These are phyloP conservation scores for Populus hybrid DNA, from an alignment of 441 rosid species.

Conservation along the genomic window DNA sequence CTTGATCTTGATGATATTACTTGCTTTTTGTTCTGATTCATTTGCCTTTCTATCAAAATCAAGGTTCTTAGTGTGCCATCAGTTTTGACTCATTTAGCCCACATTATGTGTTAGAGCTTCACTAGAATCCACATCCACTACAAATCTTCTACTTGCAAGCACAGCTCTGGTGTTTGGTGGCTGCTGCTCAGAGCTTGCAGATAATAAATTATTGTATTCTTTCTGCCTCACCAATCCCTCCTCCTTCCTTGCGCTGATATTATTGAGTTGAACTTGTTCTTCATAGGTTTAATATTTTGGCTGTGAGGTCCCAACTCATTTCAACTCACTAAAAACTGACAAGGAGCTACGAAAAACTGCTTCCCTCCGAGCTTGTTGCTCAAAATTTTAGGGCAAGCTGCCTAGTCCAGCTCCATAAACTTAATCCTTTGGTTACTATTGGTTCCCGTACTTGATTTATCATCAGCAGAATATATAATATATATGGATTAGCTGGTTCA, in stretches of 20 bases:
- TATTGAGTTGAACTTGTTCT: not conserved
- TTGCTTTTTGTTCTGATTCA: conserved; percentile 66
- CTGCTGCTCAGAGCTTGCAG: not conserved
- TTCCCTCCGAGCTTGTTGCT: too few relatives aligned
- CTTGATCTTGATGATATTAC: conserved; percentile 32
- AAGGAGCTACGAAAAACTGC: not conserved
- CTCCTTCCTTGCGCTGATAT: not conserved
- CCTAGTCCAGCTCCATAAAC: not conserved
- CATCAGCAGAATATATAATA: not conserved
- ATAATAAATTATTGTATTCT: too few relatives aligned
- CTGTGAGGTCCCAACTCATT: not conserved
- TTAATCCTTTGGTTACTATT: not conserved
- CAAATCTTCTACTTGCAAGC: not conserved
- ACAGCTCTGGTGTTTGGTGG: not conserved
- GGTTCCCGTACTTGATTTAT: not conserved
- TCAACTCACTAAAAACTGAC: not conserved
- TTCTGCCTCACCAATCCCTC: not conserved
- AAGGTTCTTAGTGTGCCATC: conserved; percentile 38
- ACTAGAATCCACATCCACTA: not conserved
- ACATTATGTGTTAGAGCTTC: not conserved
- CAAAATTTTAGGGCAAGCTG: not conserved
- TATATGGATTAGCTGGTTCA: not conserved
- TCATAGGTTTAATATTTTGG: not conserved
- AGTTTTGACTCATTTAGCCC: conserved; percentile 34
- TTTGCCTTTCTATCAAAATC: conserved; percentile 70